These are phyloP conservation scores for Yamadazyma membranifaciens DNA, from an alignment of 1,139 yeast genomes.

Conservation along the genomic window DNA sequence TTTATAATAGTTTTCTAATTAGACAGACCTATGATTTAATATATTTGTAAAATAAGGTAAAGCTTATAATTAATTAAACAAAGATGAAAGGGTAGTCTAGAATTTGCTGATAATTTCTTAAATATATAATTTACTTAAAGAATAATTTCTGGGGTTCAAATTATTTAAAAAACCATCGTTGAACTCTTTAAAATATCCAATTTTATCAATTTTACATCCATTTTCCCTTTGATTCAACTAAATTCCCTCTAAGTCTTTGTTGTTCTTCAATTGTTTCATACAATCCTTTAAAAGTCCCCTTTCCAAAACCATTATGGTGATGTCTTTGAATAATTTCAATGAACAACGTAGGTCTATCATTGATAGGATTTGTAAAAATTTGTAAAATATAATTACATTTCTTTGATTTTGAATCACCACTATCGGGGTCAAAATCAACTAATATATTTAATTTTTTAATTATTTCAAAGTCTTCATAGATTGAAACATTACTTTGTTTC, in stretches of 20 bases:
- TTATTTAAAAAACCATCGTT: too few species aligned
- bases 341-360: slow-evolving; percentile 78
- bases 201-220: neutral
- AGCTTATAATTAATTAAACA: neutral
- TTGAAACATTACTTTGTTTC: slow-evolving; percentile 24
- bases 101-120: neutral
- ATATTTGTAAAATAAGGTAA: too few species aligned
- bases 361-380: slow-evolving; percentile 72
- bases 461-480: slow-evolving; percentile 46
- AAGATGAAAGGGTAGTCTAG: neutral
- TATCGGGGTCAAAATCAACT: slow-evolving; percentile 67
- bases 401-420: slow-evolving; percentile 24
- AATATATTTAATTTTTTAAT: slow-evolving; percentile 53
- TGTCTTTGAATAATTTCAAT: slow-evolving; percentile 77
- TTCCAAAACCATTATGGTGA: slow-evolving; percentile 84
- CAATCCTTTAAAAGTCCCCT: slow-evolving; percentile 79
- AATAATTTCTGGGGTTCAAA: neutral
- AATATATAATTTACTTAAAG: neutral
- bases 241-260: slow-evolving; percentile 53
- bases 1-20: neutral
- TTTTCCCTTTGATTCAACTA: slow-evolving; percentile 15
- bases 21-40: too few species aligned
- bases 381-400: slow-evolving; percentile 68
- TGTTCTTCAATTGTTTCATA: slow-evolving; percentile 74
- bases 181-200: slow-evolving; percentile 6